Evolutionary conservation across 2,329 filamentous ascomycete genomes (phyloP).

Genomic region (Teratosphaeria nubilosa): DNA sequence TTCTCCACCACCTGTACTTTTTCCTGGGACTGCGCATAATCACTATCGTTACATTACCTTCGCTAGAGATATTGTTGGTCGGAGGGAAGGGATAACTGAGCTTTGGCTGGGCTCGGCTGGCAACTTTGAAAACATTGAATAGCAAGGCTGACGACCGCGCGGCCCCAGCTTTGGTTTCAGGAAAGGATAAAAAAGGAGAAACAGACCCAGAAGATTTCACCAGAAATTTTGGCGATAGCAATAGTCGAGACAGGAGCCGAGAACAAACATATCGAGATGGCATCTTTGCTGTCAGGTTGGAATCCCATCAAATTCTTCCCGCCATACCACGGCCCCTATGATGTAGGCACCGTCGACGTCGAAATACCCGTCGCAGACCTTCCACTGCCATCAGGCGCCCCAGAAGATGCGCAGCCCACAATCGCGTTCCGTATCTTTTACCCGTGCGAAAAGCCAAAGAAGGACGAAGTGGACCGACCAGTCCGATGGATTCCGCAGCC

Average conservation of each 20-base stretch:
- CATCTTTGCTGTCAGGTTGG: slow-evolving; percentile 36
- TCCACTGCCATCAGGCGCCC: slow-evolving; percentile 46
- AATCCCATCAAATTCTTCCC: slow-evolving; percentile 65
- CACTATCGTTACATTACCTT: not conserved
- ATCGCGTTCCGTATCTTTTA: slow-evolving; percentile 77
- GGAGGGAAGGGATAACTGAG: not conserved
- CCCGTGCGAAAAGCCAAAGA: slow-evolving; percentile 43
- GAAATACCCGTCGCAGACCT: slow-evolving; percentile 59
- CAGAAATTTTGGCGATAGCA: not conserved
- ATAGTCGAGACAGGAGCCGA: not conserved
- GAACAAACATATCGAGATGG: slow-evolving; percentile 19
- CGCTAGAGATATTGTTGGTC: not conserved
- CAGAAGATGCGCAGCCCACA: slow-evolving; percentile 52
- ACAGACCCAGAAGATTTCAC: not conserved
- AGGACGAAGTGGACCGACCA: slow-evolving; percentile 39
- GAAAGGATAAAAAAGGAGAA: not conserved
- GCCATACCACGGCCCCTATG: slow-evolving; percentile 64
- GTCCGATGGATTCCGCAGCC: slow-evolving; percentile 71
- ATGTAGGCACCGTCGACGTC: slow-evolving; percentile 69
- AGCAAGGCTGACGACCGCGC: not conserved
- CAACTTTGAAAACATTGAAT: not conserved
- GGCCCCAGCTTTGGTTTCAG: not conserved
- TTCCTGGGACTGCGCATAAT: not conserved
- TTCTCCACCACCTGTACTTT: not conserved
- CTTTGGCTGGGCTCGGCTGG: not conserved